A percentile compares a stretch with the other conserved stretches of the same genome.
These are phyloP conservation scores for Fraxinus baroniana DNA, from an alignment of 305 asterid genomes.

Conservation along the genomic window DNA sequence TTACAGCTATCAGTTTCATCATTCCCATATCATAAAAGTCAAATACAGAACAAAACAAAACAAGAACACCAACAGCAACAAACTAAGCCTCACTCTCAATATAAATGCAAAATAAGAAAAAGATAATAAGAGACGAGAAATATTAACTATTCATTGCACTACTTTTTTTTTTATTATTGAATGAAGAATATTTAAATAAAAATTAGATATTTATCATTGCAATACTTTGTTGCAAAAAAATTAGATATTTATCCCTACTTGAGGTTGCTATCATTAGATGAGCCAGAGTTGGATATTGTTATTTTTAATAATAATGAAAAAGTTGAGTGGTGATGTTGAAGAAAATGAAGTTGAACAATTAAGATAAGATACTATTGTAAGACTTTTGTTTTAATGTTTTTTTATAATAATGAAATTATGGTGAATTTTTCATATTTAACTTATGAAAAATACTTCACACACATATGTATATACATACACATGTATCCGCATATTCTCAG, in stretches of 20 bases:
- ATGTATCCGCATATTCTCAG: not conserved
- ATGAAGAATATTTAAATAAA: not conserved
- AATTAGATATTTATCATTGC: not conserved
- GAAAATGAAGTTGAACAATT: not conserved
- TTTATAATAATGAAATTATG: not conserved
- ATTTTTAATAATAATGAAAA: too few species aligned
- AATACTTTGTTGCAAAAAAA: not conserved
- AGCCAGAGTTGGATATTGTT: not conserved
- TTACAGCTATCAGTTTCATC: not conserved
- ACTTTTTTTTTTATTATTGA: not conserved
- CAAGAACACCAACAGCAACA: not conserved
- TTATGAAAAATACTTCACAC: not conserved
- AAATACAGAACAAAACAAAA: not conserved
- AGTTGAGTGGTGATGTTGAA: not conserved
- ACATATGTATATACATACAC: not conserved
- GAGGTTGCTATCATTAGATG: not conserved
- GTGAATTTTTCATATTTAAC: not conserved
- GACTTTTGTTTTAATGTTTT: not conserved
- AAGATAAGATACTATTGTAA: not conserved
- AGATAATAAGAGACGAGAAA: not conserved
- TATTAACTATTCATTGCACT: not conserved
- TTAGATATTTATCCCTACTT: too few species aligned
- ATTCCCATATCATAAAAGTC: not conserved
- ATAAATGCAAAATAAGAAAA: not conserved
- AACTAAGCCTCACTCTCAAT: not conserved